Evolutionary conservation across 805 yeast species (phyloP), one percentile per base, ranked within the genome.

Genomic region (Wickerhamomyces xylosicus): DNA sequence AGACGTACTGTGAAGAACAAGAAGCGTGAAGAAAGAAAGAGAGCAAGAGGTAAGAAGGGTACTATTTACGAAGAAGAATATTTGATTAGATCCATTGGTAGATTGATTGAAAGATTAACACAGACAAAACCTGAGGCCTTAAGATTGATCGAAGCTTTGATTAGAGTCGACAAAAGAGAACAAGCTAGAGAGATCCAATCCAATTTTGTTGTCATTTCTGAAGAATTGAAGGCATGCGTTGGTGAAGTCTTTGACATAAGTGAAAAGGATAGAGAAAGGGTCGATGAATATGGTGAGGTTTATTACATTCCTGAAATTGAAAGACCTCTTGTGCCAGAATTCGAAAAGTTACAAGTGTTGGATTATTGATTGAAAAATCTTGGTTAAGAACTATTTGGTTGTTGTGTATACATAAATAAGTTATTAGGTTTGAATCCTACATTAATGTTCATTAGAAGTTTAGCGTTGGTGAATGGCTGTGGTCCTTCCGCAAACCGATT

Each of bases 31-130:
- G 98, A 90, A 56, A 76, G 98, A 52, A 92, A 92, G 64, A 74
- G 78, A 43, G 99, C 98, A 2, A 77, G 95, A 51, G 99, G 99
- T 43, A 86, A 94, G 67, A 92, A 92, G 64, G 97, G 97, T 35
- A 90, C 97, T 6, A 83, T 92, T 17, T 92, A 92, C 54, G 99
- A 92, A 59, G 98, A 92, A 58, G 97, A 92, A 58, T 92, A 92
- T 58, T 72, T 92, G 41, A 79, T 92, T 36, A 77, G 75, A 49
- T 89, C 97, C 3, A 77, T 85, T 42, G 92, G 95, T 4, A 77
- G 99, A 56, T 69, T 92, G 56, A 61, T 86, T 27, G 97, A 86
- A 40, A 74, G 98, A 49, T 61, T 92, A 41, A 72, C 75, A 34
- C 77, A 73, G 47, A 82, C 95, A 0, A 72, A 74, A 47, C 66